These are phyloP conservation scores for Penicillium herquei DNA, from an alignment of 495 filamentous ascomycete genomes.

Conservation along the genomic window DNA sequence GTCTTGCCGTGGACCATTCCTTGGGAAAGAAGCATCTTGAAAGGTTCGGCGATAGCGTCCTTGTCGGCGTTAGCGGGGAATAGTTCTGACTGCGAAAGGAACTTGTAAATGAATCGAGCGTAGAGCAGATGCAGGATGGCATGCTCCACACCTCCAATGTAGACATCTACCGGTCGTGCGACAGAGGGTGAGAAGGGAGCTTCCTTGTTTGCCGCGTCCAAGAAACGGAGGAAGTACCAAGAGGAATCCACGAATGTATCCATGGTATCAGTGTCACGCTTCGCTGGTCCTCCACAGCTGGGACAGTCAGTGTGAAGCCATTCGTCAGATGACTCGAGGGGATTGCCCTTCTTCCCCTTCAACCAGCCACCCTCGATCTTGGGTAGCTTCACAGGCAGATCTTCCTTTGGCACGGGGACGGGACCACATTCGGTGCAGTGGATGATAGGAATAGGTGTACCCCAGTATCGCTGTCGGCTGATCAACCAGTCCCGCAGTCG, in stretches of 20 bases:
- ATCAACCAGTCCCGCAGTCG: slow-evolving; percentile 83
- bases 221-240: slow-evolving; percentile 85
- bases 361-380: slow-evolving; percentile 66
- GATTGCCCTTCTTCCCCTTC: slow-evolving; percentile 70
- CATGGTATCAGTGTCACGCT: slow-evolving; percentile 91
- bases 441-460: slow-evolving; percentile 84
- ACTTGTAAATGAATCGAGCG: slow-evolving; percentile 86
- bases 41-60: slow-evolving; percentile 59
- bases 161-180: slow-evolving; percentile 75
- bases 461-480: slow-evolving; percentile 88
- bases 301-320: slow-evolving; percentile 79
- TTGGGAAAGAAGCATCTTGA: slow-evolving; percentile 77
- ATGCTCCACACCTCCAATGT: slow-evolving; percentile 86
- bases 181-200: slow-evolving; percentile 57
- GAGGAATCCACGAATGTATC: slow-evolving; percentile 93
- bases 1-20: slow-evolving; percentile 93
- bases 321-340: slow-evolving; percentile 65
- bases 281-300: slow-evolving; percentile 65
- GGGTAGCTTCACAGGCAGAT: slow-evolving; percentile 77
- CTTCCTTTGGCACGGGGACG: slow-evolving; percentile 71
- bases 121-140: slow-evolving; percentile 92
- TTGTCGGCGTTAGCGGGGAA: slow-evolving; percentile 46
- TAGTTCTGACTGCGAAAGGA: slow-evolving; percentile 59
- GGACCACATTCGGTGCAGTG: slow-evolving; percentile 76
- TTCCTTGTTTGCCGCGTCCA: slow-evolving; percentile 63